phyloP scores from a whole-genome alignment of 371 early-diverging fungal genomes.

The Nematocida parisii region DNA sequence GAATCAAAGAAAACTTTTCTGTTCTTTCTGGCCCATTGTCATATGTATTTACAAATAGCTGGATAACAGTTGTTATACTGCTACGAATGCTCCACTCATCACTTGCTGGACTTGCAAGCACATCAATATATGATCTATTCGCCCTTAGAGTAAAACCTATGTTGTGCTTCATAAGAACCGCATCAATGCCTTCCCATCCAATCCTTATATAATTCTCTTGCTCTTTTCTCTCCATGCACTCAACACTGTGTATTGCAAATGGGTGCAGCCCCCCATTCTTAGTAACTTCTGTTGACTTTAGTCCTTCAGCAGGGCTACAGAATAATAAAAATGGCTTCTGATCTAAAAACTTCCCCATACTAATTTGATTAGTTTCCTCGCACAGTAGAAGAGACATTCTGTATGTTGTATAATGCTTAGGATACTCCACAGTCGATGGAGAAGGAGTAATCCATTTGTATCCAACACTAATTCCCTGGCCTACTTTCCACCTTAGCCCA shows the following conservation, averaged over 20 bases:
- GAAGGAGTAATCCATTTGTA: conserved; percentile 16
- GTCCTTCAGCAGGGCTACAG: background rate
- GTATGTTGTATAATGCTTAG: background rate
- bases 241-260: background rate
- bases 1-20: background rate
- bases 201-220: conserved; percentile 5
- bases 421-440: background rate
- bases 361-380: background rate
- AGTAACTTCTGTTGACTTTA: background rate
- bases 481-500: conserved; percentile 29
- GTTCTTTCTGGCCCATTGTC: background rate
- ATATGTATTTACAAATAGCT: conserved; percentile 1
- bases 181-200: background rate
- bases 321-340: too few relatives aligned
- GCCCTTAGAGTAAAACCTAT: background rate
- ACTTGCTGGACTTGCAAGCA: conserved; percentile 2
- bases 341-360: background rate
- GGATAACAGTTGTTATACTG: background rate
- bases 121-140: conserved; percentile 1
- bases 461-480: conserved; percentile 29
- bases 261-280: background rate
- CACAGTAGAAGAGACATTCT: background rate
- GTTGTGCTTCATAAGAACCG: too few relatives aligned
- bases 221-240: background rate
- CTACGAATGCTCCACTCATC: conserved; percentile 19